Evolutionary conservation across 345 rosid species (phyloP), one percentile per base, ranked within the genome.

Genomic region (Rhodamnia rubescens): DNA sequence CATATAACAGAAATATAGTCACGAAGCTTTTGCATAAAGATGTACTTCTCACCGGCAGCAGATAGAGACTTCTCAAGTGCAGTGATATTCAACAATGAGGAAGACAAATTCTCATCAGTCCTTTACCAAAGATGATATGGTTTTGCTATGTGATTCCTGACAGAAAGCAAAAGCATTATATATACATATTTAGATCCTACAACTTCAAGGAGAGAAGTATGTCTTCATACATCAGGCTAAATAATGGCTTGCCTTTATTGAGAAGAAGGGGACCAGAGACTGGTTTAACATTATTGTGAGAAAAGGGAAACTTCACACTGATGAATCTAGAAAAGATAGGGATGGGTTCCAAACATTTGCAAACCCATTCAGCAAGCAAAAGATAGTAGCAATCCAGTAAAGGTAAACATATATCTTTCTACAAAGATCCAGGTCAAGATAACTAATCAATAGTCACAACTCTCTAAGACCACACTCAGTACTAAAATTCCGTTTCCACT

Each of bases 1-100:
- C 98, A 95, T 90, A 95, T 87, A 92, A 93, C 95, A 92, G 99
- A 94, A 91, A 97, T 90, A 91, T 92, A 97, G 94, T 94, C 92
- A 91, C 98, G 98, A 88, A 97, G 95, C 93, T 95, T 95, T 93
- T 97, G 99, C 99, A 95, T 93, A 94, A 95, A 97, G 90, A 97
- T 91, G 96, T 91, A 97, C 98, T 94, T 96, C 94, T 97, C 99
- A 91, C 96, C 96, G 83, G 98, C 98, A 74, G 95, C 97, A 87
- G 95, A 86, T 69, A 93, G 89, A 88, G 98, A 91, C 84, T 90
- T 93, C 84, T 97, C 98, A 85, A 95, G 95, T 81, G 91, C 90
- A 88, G 94, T 90, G 86, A 95, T 93, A 89, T 92, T 93, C 90
- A 93, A 85, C 85, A 95, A 93, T 5, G 99, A 96, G 85, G 94